Evolutionary conservation across 2,329 filamentous ascomycete species (phyloP).

Genomic region (Exophiala alcalophila): DNA sequence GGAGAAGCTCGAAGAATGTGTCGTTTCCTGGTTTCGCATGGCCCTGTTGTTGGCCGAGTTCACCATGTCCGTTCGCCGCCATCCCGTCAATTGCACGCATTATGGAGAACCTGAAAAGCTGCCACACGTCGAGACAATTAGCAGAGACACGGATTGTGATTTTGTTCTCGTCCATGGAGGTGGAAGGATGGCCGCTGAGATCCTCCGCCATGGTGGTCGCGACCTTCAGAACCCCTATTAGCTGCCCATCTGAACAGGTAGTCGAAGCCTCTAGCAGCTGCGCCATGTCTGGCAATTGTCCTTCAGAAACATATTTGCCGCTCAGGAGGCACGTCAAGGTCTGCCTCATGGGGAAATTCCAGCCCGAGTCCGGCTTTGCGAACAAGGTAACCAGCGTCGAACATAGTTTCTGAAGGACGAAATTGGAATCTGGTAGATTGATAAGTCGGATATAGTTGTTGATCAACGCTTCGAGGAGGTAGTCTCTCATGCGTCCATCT

Average conservation of each 20-base stretch:
- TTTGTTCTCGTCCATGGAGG: slow-evolving; percentile 7
- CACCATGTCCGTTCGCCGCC: background rate
- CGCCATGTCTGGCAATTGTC: slow-evolving; percentile 38
- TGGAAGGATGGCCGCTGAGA: slow-evolving; percentile 13
- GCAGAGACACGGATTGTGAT: slow-evolving; percentile 15
- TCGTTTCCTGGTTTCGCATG: background rate
- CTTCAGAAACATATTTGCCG: slow-evolving; percentile 38
- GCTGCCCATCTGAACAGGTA: slow-evolving; percentile 15
- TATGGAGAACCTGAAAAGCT: slow-evolving; percentile 22
- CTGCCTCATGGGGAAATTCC: slow-evolving; percentile 34
- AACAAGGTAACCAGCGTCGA: slow-evolving; percentile 46
- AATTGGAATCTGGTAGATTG: slow-evolving; percentile 37
- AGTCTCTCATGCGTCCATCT: slow-evolving; percentile 31
- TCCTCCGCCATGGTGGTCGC: slow-evolving; percentile 41
- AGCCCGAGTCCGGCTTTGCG: slow-evolving; percentile 39
- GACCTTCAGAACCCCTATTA: slow-evolving; percentile 23
- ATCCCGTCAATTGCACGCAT: background rate
- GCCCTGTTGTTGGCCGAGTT: background rate
- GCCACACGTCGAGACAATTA: slow-evolving; percentile 24
- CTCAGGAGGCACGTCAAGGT: slow-evolving; percentile 38
- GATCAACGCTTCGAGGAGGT: slow-evolving; percentile 43
- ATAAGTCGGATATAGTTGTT: slow-evolving; percentile 44
- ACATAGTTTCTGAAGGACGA: slow-evolving; percentile 48
- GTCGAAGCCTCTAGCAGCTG: slow-evolving; percentile 31
- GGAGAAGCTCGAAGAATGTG: slow-evolving; percentile 6